phyloP scores from a whole-genome alignment of 1,139 yeast genomes.

The Magnusiomyces tetraspermus region DNA sequence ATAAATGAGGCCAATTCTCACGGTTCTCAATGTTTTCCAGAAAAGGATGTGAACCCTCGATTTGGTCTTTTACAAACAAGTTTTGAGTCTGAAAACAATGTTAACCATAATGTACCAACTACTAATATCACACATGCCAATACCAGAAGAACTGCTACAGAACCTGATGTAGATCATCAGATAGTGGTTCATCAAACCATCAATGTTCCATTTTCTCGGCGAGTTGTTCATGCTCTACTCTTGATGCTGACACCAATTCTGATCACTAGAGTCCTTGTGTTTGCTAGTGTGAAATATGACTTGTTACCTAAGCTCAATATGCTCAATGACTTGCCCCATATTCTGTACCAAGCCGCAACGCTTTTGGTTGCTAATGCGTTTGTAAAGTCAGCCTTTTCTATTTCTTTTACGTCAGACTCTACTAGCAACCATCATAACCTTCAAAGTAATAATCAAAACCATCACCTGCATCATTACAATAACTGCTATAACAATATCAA shows the following conservation, averaged over 20 bases:
- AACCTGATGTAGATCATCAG: too few relatives aligned
- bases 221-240: constrained; percentile 8
- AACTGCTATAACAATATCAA: background rate
- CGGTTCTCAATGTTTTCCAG: background rate
- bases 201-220: constrained; percentile 1
- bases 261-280: constrained; percentile 4
- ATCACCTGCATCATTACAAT: too few relatives aligned
- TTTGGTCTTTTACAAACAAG: background rate
- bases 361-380: background rate
- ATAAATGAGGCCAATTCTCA: background rate
- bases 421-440: too few relatives aligned
- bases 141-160: too few relatives aligned
- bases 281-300: constrained; percentile 5
- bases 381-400: background rate
- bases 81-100: too few relatives aligned
- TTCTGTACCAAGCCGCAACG: background rate
- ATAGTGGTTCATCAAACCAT: background rate
- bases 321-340: background rate
- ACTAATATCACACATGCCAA: too few relatives aligned
- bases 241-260: constrained; percentile 6
- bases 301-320: constrained; percentile 3
- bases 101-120: too few relatives aligned
- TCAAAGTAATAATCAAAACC: too few relatives aligned
- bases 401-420: background rate
- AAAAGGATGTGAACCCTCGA: background rate